These are phyloP conservation scores for Mycena albidolilacea DNA, from an alignment of 768 basidiomycete genomes.

Conservation along the genomic window DNA sequence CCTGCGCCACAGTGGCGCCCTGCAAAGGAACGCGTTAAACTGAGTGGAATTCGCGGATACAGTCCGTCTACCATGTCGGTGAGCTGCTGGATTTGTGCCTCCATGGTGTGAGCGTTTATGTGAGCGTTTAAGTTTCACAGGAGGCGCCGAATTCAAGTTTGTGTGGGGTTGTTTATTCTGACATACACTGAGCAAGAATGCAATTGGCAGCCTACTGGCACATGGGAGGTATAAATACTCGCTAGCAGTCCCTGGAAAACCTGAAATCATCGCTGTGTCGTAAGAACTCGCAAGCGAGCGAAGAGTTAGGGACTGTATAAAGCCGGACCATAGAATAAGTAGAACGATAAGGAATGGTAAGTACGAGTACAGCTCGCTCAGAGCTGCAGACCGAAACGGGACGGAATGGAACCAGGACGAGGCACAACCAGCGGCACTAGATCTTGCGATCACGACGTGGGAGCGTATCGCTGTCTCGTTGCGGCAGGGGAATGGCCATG, in stretches of 20 bases:
- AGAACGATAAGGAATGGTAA: constrained; percentile 41
- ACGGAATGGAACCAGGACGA: constrained; percentile 30
- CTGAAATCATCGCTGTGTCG: constrained; percentile 36
- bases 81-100: constrained; percentile 71
- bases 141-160: constrained; percentile 3
- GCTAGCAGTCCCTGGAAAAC: constrained; percentile 34
- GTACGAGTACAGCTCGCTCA: constrained; percentile 36
- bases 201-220: constrained; percentile 18
- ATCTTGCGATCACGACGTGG: constrained; percentile 37
- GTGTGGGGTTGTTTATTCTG: neutral
- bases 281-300: constrained; percentile 37
- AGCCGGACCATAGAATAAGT: constrained; percentile 35
- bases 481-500: constrained; percentile 47
- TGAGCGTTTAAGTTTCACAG: neutral
- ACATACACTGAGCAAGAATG: constrained; percentile 4
- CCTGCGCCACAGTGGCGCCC: constrained; percentile 89
- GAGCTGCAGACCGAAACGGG: constrained; percentile 31
- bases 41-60: neutral
- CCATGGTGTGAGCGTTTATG: constrained; percentile 34
- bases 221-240: constrained; percentile 36
- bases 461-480: constrained; percentile 40
- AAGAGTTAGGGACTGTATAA: constrained; percentile 19
- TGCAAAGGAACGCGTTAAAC: constrained; percentile 48
- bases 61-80: constrained; percentile 65
- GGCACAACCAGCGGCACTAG: constrained; percentile 9